Base-by-base conservation (phyloP, 352 stramenopile genomes). In the Halophytophthora batemanensis region DNA sequence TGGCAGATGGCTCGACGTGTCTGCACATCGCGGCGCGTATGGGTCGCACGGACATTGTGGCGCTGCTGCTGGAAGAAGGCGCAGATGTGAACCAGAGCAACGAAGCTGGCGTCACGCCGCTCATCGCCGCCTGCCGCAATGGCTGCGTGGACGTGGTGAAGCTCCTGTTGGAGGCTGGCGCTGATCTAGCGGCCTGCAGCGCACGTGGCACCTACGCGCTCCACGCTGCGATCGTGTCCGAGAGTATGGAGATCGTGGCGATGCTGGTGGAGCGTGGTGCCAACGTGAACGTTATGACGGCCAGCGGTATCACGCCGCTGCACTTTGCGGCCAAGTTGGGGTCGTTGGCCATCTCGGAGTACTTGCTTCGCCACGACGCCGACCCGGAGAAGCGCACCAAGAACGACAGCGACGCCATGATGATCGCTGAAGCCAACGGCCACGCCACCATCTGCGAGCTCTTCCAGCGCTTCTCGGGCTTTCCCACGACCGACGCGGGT, bases 291-390 rank as follows among this genome's bases (percentile, higher is more conserved):
- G 77, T 79, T 25, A 74, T 71, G 58, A 92, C 77, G 0, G 60
- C 59, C 34, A 86, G 69, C 44, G 77, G 77, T 40, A 87, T 87
- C 45, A 90, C 82, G n/a, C 82, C 79, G 38, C 65, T 92, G 45
- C 82, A 89, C 48, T 90, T 90, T 40, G 79, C 77, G 1, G 82
- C 77, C 53, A 86, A 87, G 38, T 56, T 89, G 34, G 79, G 77
- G 2, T 77, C 67, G 5, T 28, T 86, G 11, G 72, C 67, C 36
- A 77, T 88, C 25, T 77, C 73, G 6, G 69, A 87, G 59, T 77
- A 82, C 28, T 46, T 92, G 43, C 45, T 92, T 36, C 66, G 73
- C n/a, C 71, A 87, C 56, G 48, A 83, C 41, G 81, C 78, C 1
- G 74, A 90, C 54, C 74, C 71, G 0, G 62, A 79, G 52, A 82